Base-by-base conservation (phyloP, 2,329 filamentous ascomycete genomes). In the Raffaelea albimanens region DNA sequence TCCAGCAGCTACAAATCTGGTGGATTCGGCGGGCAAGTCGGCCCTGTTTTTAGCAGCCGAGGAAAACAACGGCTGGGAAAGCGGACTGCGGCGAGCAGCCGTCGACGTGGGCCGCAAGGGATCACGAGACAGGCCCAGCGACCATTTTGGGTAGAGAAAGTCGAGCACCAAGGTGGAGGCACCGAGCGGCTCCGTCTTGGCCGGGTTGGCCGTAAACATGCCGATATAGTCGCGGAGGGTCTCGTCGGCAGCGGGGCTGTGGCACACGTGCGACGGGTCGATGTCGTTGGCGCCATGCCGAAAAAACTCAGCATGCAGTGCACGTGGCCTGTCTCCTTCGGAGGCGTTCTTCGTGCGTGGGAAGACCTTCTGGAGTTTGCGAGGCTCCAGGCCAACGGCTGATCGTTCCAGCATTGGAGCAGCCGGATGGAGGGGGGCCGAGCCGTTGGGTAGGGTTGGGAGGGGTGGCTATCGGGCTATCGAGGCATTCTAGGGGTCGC, bases 381-480 rank as follows among this genome's bases (percentile, higher is more conserved):
- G 72, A 61, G 74, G 69, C 69, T 79, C 76, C 62, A 79, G 63
- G 61, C 66, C 69, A 52, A 70, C 69, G 38, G 73, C 72, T 48
- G 75, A 75, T 69, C 74, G 72, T 67, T 79, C 75, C 57, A 79
- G 71, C 74, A 79, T 77, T 61, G 65, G 67, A 13, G 7, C 25
- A 13, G 25, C n/a, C n/a, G n/a, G n/a, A n/a, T n/a, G n/a, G n/a
- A n/a, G n/a, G n/a, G n/a, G n/a, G n/a, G n/a, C n/a, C n/a, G n/a
- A n/a, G n/a, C n/a, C n/a, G n/a, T n/a, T n/a, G n/a, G n/a, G n/a
- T n/a, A n/a, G n/a, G n/a, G n/a, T n/a, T n/a, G n/a, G n/a, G 57
- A 59, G 57, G 42, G n/a, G n/a, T 14, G 41, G 14, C 11, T 18
- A 9, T 5, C 21, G 18, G 16, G 34, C 34, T 38, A 38, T 38